Percentiles rank a stretch among this genome's conserved stretches.
These are phyloP conservation scores for Salix purpurea DNA, from an alignment of 345 rosid genomes.

Conservation along the genomic window DNA sequence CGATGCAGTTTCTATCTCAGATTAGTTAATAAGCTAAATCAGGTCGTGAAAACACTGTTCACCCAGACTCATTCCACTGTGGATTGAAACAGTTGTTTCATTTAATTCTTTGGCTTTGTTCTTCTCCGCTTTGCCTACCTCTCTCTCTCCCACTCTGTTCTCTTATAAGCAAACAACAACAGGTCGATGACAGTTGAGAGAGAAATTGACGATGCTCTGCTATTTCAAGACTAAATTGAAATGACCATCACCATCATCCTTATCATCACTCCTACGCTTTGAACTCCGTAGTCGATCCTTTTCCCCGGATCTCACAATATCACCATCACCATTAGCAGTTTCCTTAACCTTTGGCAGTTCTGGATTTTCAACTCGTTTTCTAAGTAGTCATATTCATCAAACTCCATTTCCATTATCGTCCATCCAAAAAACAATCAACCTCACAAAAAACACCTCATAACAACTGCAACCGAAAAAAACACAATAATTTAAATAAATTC, in stretches of 20 bases:
- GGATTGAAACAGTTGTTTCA: too few species aligned
- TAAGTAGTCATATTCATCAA: slow-evolving; percentile 92
- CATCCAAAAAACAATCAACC: neutral
- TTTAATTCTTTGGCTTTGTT: too few species aligned
- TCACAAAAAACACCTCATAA: neutral
- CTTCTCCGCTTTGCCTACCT: too few species aligned
- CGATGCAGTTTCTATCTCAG: neutral
- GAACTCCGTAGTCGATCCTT: slow-evolving; percentile 48
- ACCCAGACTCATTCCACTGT: too few species aligned
- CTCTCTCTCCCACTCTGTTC: too few species aligned
- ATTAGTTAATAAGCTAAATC: too few species aligned
- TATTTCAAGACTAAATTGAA: too few species aligned
- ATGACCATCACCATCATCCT: slow-evolving; percentile 31
- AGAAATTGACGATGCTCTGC: too few species aligned
- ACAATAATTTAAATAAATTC: neutral
- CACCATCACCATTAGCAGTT: slow-evolving; percentile 49
- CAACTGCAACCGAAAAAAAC: neutral
- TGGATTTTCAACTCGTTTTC: slow-evolving; percentile 84
- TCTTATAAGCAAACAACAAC: too few species aligned
- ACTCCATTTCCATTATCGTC: slow-evolving; percentile 48
- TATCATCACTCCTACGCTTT: slow-evolving; percentile 51
- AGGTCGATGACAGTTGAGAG: too few species aligned
- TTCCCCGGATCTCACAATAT: slow-evolving; percentile 38
- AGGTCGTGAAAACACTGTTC: too few species aligned
- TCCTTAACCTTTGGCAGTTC: slow-evolving; percentile 45